Conservation (phyloP, 371 early-diverging fungal species). For the Rhizopus arrhizus region DNA sequence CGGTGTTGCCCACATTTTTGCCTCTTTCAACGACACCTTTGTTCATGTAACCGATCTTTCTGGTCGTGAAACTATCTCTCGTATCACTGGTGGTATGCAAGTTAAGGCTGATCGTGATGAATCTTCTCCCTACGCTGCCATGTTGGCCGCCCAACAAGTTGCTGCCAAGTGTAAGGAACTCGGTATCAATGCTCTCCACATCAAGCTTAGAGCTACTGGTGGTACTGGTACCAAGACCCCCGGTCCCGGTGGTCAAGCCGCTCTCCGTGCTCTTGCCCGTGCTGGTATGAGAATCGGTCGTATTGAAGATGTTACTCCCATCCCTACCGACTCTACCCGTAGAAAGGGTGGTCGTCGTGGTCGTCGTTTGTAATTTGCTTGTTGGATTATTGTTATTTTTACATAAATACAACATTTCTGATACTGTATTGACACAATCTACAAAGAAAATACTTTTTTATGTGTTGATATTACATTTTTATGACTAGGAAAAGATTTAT, state of each 20-base stretch:
- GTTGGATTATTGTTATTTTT: constrained; percentile 3
- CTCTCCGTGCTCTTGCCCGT: constrained; percentile 99
- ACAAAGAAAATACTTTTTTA: no score
- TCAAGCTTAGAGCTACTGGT: constrained; percentile 99
- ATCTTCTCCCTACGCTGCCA: constrained; percentile 99
- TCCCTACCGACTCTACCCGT: constrained; percentile 99
- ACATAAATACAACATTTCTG: neutral
- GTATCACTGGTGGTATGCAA: constrained; percentile 99
- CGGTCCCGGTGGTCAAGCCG: constrained; percentile 99
- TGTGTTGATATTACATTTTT: no score
- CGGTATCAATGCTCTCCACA: constrained; percentile 99
- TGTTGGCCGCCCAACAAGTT: constrained; percentile 99
- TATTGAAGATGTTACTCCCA: constrained; percentile 99
- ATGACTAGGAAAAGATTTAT: no score
- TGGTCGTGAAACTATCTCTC: constrained; percentile 99
- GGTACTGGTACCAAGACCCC: constrained; percentile 99
- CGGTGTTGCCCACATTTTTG: constrained; percentile 99
- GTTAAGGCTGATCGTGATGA: constrained; percentile 99
- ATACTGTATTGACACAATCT: no score
- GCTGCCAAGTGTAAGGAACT: constrained; percentile 98
- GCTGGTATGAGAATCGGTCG: constrained; percentile 99
- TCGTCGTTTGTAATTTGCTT: constrained; percentile 96
- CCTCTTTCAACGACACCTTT: constrained; percentile 99
- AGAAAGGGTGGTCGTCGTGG: constrained; percentile 99
- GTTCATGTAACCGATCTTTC: constrained; percentile 99